Evolutionary conservation across 257 asterid genomes (phyloP).

Genomic region (Mentha longifolia): DNA sequence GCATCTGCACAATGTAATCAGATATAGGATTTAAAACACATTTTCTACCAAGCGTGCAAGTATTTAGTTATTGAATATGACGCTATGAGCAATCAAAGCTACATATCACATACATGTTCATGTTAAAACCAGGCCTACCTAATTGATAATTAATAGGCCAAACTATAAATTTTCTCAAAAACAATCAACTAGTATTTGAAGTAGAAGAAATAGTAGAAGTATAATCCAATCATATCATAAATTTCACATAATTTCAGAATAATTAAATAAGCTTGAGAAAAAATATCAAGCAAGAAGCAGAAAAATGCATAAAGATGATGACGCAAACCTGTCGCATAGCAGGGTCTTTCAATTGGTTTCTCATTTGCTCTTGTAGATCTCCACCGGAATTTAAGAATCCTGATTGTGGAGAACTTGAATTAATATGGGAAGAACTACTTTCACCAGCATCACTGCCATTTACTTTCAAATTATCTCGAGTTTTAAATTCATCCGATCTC

Average conservation of each 20-base stretch:
- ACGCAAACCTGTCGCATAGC: constrained; percentile 86
- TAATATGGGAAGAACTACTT: constrained; percentile 51
- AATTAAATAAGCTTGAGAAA: background rate
- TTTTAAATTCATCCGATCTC: constrained; percentile 40
- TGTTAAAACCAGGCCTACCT: background rate
- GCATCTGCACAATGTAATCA: constrained; percentile 65
- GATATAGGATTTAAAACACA: constrained; percentile 6
- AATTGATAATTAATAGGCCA: constrained; percentile 6
- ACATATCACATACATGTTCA: background rate
- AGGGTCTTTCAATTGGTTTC: constrained; percentile 96
- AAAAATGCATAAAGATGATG: constrained; percentile 11
- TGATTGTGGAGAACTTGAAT: constrained; percentile 49
- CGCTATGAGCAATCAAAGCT: background rate
- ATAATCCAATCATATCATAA: background rate
- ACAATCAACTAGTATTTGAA: background rate
- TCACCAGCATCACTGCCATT: constrained; percentile 45
- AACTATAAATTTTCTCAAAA: background rate
- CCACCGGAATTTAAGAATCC: constrained; percentile 52
- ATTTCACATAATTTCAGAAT: background rate
- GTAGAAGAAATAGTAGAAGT: background rate
- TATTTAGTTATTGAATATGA: background rate
- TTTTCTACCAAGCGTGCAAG: constrained; percentile 9
- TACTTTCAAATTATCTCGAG: constrained; percentile 41
- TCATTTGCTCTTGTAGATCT: constrained; percentile 94
- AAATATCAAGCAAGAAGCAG: background rate